phyloP scores from a whole-genome alignment of 2,329 filamentous ascomycete species.

The Penicillium sclerotigenum region DNA sequence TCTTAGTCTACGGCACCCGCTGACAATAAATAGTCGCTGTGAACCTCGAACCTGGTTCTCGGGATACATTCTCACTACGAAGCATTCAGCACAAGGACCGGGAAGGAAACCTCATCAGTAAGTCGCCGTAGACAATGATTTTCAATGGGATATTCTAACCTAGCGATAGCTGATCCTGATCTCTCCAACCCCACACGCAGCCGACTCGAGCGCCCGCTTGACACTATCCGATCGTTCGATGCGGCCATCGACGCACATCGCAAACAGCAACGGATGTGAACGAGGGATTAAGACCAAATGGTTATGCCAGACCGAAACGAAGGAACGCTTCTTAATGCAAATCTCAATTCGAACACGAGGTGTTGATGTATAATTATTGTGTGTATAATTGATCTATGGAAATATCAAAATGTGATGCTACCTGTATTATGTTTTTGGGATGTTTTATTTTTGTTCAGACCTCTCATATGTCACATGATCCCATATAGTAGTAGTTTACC shows the following conservation, averaged over 20 bases:
- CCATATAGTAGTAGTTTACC: too few species aligned
- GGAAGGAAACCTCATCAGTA: constrained; percentile 77
- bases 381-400: background rate
- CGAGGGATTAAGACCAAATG: background rate
- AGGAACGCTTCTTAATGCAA: constrained; percentile 6
- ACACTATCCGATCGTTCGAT: constrained; percentile 88
- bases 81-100: constrained; percentile 71
- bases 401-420: background rate
- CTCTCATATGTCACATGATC: too few species aligned
- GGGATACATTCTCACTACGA: constrained; percentile 62
- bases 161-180: constrained; percentile 73
- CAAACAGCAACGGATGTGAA: constrained; percentile 46
- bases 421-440: background rate
- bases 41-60: constrained; percentile 12
- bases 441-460: too few species aligned
- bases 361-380: constrained; percentile 9
- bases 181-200: constrained; percentile 83
- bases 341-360: background rate
- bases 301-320: constrained; percentile 3
- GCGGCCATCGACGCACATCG: constrained; percentile 70
- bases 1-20: background rate
- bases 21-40: constrained; percentile 23
- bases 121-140: constrained; percentile 9
- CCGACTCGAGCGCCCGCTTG: constrained; percentile 82
- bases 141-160: constrained; percentile 9